Percentiles rank a stretch among this genome's conserved stretches.
phyloP scores from a whole-genome alignment of 2,329 filamentous ascomycete species.

The Talaromyces sp. region DNA sequence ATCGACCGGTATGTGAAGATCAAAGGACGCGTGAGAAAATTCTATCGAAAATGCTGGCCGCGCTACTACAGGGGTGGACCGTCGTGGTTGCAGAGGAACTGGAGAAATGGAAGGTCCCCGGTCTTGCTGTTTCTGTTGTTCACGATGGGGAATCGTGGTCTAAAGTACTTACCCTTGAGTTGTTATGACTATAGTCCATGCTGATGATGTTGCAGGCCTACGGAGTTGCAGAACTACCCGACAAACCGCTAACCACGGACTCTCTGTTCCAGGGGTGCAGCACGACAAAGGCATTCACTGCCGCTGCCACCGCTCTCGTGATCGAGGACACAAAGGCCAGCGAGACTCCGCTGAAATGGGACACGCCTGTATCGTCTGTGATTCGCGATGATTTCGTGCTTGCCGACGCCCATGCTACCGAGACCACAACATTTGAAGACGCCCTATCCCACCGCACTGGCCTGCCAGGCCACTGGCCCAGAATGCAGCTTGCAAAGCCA shows the following conservation, averaged over 20 bases:
- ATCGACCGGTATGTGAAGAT: not conserved
- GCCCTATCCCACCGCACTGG: conserved; percentile 30
- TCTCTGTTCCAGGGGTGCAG: conserved; percentile 22
- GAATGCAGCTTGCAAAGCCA: not conserved
- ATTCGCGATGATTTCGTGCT: conserved; percentile 32
- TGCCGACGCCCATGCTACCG: conserved; percentile 21
- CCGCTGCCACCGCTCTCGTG: conserved; percentile 17
- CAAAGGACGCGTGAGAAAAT: not conserved
- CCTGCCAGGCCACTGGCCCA: conserved; percentile 20
- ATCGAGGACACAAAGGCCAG: conserved; percentile 18
- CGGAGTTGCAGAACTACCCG: conserved; percentile 22
- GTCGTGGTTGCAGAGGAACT: conserved; percentile 16
- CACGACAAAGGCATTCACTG: conserved; percentile 25
- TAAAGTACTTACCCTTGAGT: conserved; percentile 20
- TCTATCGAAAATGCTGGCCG: not conserved
- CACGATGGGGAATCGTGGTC: conserved; percentile 21
- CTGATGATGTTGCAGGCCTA: conserved; percentile 19
- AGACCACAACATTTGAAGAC: conserved; percentile 27
- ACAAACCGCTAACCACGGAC: conserved; percentile 18
- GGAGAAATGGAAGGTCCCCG: conserved; percentile 25
- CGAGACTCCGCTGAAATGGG: conserved; percentile 24
- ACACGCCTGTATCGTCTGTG: conserved; percentile 30
- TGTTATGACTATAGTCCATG: too few relatives aligned
- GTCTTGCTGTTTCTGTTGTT: conserved; percentile 24
- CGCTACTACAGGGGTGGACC: conserved; percentile 4